Evolutionary conservation across 2,329 filamentous ascomycete species (phyloP).

Genomic region (Monosporascus sp.): DNA sequence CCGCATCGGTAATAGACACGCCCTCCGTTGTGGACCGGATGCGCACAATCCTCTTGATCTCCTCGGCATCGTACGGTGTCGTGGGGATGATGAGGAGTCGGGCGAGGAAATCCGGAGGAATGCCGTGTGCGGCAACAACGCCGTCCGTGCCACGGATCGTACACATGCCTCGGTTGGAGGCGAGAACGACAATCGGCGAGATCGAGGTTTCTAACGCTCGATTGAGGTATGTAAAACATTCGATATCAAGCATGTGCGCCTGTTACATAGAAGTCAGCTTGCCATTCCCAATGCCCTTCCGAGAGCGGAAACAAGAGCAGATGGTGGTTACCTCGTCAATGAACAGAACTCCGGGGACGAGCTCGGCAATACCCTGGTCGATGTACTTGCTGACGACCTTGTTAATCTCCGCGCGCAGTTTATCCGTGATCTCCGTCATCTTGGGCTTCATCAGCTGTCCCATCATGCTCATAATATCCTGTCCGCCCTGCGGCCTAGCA

Average conservation of each 20-base stretch:
- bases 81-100: conserved; percentile 96
- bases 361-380: conserved; percentile 93
- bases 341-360: conserved; percentile 96
- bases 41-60: conserved; percentile 89
- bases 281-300: not conserved
- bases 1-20: conserved; percentile 72
- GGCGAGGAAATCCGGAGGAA: conserved; percentile 88
- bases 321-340: conserved; percentile 77
- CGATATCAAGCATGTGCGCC: conserved; percentile 99
- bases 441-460: conserved; percentile 99
- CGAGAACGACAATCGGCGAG: conserved; percentile 93
- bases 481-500: conserved; percentile 87
- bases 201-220: conserved; percentile 93
- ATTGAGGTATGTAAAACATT: conserved; percentile 99
- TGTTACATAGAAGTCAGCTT: conserved; percentile 31
- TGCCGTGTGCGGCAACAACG: conserved; percentile 82
- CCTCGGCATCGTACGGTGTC: conserved; percentile 77
- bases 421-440: conserved; percentile 99
- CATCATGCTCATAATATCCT: conserved; percentile 99
- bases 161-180: conserved; percentile 92
- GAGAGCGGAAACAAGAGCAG: conserved; percentile 1
- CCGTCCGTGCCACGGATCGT: conserved; percentile 84
- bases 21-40: conserved; percentile 79
- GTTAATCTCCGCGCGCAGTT: conserved; percentile 92
- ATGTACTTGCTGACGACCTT: conserved; percentile 99